Base-by-base conservation (phyloP, 176 grass and related monocot species). In the Olyra latifolia region DNA sequence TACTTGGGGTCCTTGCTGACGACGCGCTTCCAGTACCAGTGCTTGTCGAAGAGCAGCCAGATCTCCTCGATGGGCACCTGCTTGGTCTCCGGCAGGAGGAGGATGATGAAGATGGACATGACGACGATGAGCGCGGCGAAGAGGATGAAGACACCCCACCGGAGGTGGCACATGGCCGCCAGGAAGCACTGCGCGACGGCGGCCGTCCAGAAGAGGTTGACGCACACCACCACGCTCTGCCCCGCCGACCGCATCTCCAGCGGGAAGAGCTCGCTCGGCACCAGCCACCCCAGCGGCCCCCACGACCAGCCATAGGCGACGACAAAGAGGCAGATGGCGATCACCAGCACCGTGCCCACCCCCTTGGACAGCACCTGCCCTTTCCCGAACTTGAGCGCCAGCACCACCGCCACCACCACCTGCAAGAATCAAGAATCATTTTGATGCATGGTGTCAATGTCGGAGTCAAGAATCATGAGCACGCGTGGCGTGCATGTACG, bases 31-130 rank as follows among this genome's bases (percentile, higher is more conserved):
- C 96, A 99, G 75, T 93, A 99, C 92, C 96, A 99, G 69, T 99
- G 92, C 60, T 84, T 91, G 81, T 99, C 92, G 32, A 94, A 99
- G 2, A 99, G 86, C 76, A 86, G 85, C 76, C 90, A 92, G 17
- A 99, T 86, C 90, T 98, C 96, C 86, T 98, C 96, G 72, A 98
- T 98, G 59, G 96, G 92, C 72, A 98, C 81, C 79, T 98, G 96
- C 90, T 98, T 98, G 6, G 96, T 98, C 90, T 98, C 96, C 43
- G 96, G 96, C 61, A 98, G 86, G 13, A 98, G 88, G 27, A 98
- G 78, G 78, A 86, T 44, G 76, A 98, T 53, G 80, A 98, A 98
- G 66, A 93, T 11, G 24, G 92, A 93, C 96, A 98, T 98, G 77
- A 95, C 72, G 12, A 89, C 84, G 80, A 98, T 95, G 69, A 98